Base-by-base conservation (phyloP, 345 rosid genomes). In the Balakata baccata region DNA sequence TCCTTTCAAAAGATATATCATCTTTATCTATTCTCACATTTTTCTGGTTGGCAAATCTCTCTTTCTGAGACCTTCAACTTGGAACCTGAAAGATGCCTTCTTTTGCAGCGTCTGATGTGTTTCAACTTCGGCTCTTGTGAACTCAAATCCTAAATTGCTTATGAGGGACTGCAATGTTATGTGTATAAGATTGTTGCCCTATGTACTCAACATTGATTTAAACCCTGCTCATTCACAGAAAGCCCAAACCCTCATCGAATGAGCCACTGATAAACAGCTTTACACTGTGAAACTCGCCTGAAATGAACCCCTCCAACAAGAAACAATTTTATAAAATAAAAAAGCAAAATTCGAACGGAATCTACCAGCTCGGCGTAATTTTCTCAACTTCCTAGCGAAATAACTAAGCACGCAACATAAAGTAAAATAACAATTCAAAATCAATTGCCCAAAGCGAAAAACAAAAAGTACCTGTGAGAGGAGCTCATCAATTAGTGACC, bases 381-480 rank as follows among this genome's bases (percentile, higher is more conserved):
- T 54, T 18, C 5, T 0, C n/a, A 17, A 18, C 7, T 18, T 23
- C n/a, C 6, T 1, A 54, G 3, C 9, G n/a, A 17, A 54, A 18
- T 9, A 54, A 3, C 8, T 18, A 60, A 60, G 64, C 41, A 34
- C 0, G 13, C 14, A 3, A 12, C 43, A n/a, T 29, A 29, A 29
- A 29, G 34, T 29, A 29, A 29, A 29, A 29, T 29, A 29, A 29
- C 34, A 29, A 29, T 29, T 29, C 34, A 29, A 29, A 29, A 29
- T 29, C 34, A 29, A 29, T 29, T 29, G 34, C 34, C 34, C 34
- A 29, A 43, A 56, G 18, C 45, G 3, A 61, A 74, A 73, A 37
- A 59, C 69, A 72, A 74, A 64, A 83, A 72, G 86, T 82, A 94
- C 98, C 97, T 79, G 86, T 54, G 64, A 68, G 6, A 89, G 80